Evolutionary conservation across 202 grass and related monocot species (phyloP).

Genomic region (Carex sylvatica): DNA sequence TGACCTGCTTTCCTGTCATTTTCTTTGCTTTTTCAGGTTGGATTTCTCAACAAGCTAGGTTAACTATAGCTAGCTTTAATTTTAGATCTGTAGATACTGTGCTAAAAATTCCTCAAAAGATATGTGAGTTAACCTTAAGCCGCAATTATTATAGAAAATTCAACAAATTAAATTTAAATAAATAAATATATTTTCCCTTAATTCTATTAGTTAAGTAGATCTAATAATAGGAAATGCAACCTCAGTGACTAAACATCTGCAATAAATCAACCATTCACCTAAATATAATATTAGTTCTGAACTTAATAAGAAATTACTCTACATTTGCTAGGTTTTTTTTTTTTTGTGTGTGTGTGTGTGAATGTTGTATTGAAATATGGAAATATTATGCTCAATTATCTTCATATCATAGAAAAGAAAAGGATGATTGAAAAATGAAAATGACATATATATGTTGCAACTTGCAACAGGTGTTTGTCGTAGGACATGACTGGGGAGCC

Average conservation of each 20-base stretch:
- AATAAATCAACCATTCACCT: not conserved
- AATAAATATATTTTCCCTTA: no score
- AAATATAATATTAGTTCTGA: not conserved
- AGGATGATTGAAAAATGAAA: not conserved
- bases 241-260: not conserved
- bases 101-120: not conserved
- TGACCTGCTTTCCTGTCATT: not conserved
- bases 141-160: no score
- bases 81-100: not conserved
- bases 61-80: not conserved
- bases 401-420: not conserved
- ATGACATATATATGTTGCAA: not conserved
- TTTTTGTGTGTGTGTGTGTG: no score
- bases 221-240: not conserved
- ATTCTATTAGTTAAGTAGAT: not conserved
- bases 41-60: not conserved
- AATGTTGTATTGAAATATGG: not conserved
- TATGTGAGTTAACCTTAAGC: no score
- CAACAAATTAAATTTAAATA: no score
- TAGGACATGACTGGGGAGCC: not conserved
- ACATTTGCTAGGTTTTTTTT: no score
- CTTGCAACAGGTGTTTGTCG: not conserved
- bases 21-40: not conserved
- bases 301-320: not conserved
- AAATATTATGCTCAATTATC: not conserved